phyloP scores from a whole-genome alignment of 2,329 filamentous ascomycete species.

The Epichloe uncinata region DNA sequence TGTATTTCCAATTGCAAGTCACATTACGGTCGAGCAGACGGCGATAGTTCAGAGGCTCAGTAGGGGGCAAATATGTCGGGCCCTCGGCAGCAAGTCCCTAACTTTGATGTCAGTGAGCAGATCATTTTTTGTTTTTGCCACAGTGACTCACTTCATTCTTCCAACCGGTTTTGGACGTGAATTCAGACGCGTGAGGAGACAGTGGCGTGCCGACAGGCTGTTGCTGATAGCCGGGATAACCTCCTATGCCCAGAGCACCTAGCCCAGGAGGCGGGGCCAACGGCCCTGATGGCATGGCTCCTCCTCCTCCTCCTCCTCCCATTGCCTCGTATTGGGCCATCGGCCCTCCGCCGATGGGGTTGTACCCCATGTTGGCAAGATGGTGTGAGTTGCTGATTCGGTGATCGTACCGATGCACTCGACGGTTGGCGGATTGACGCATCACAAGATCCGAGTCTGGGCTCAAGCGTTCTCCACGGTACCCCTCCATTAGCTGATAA shows the following conservation, averaged over 20 bases:
- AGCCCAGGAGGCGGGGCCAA: conserved; percentile 22
- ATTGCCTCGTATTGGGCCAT: conserved; percentile 23
- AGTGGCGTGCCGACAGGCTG: conserved; percentile 51
- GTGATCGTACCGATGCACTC: conserved; percentile 33
- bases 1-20: conserved; percentile 98
- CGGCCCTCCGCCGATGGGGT: conserved; percentile 14
- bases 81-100: conserved; percentile 33
- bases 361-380: conserved; percentile 21
- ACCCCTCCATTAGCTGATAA: conserved; percentile 25
- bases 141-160: conserved; percentile 36
- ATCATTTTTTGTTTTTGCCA: background rate
- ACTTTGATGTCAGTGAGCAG: conserved; percentile 7
- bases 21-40: conserved; percentile 89
- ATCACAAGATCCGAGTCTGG: conserved; percentile 35
- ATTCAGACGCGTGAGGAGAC: conserved; percentile 62
- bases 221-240: conserved; percentile 38
- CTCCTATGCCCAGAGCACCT: conserved; percentile 25
- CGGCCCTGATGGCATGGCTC: conserved; percentile 20
- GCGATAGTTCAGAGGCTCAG: conserved; percentile 91
- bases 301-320: conserved; percentile 18
- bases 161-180: conserved; percentile 46
- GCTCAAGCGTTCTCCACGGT: conserved; percentile 32
- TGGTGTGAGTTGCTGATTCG: conserved; percentile 25
- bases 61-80: conserved; percentile 74
- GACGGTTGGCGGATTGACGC: conserved; percentile 29